phyloP scores from a whole-genome alignment of 2,329 filamentous ascomycete genomes.

The Fusarium brevicatenulatum region DNA sequence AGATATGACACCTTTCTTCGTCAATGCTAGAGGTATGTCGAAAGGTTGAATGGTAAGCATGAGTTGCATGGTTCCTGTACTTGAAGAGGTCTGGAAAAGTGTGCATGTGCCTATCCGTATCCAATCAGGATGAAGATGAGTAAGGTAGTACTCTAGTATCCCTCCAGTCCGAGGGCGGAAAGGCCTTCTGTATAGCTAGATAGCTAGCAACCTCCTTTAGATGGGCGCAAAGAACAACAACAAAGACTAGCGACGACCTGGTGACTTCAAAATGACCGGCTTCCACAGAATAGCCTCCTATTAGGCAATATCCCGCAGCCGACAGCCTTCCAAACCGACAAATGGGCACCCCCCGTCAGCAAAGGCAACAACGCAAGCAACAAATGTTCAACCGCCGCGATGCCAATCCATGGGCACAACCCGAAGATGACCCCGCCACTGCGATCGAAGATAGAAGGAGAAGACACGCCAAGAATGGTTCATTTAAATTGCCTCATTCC shows the following conservation, averaged over 20 bases:
- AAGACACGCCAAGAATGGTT: too few species aligned
- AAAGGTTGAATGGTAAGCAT: background rate
- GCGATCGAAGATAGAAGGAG: too few species aligned
- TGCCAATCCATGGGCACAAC: background rate
- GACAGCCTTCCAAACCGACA: background rate
- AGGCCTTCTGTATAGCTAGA: fast-evolving
- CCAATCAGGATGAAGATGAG: background rate
- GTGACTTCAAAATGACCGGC: background rate
- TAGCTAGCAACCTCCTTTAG: background rate
- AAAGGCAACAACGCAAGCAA: background rate
- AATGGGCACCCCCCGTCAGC: background rate
- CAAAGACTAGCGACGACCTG: background rate
- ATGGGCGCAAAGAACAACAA: background rate
- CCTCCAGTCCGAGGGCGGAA: background rate
- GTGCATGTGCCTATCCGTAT: background rate
- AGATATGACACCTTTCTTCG: background rate
- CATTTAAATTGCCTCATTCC: too few species aligned
- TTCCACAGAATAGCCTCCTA: background rate
- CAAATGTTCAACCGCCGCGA: background rate
- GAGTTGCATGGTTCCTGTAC: background rate
- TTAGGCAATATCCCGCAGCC: background rate
- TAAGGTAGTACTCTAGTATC: background rate
- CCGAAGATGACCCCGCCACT: background rate
- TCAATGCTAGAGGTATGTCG: background rate
- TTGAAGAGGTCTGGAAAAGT: background rate